phyloP scores from a whole-genome alignment of 2,329 filamentous ascomycete genomes.

The Trichoderma sp. region DNA sequence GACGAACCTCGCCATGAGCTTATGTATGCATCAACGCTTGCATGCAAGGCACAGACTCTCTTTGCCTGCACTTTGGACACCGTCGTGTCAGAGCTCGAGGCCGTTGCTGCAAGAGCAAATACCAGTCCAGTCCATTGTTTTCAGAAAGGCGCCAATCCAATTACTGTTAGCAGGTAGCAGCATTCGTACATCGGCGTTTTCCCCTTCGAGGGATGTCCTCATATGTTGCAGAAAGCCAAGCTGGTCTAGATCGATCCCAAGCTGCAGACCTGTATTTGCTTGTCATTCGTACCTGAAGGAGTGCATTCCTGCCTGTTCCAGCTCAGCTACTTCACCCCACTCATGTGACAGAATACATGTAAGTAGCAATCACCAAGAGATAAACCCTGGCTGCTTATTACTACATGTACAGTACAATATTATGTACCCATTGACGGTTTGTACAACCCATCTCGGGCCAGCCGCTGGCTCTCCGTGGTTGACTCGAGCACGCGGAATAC shows the following conservation, averaged over 20 bases:
- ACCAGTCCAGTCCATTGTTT: neutral
- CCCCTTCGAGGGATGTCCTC: neutral
- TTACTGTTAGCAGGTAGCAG: neutral
- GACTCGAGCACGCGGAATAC: conserved; percentile 1
- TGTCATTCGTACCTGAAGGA: neutral
- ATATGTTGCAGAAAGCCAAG: neutral
- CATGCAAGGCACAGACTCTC: conserved; percentile 24
- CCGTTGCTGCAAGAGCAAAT: neutral
- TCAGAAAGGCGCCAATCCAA: neutral
- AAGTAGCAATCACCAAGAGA: neutral
- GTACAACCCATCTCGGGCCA: neutral
- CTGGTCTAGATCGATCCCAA: neutral
- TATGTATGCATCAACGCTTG: conserved; percentile 1
- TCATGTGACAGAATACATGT: neutral
- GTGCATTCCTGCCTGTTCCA: neutral
- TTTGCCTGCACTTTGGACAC: neutral
- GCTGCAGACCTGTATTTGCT: neutral
- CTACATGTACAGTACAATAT: no score
- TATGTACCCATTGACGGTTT: no score
- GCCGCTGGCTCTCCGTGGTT: neutral
- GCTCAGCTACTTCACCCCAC: neutral
- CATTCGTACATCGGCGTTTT: neutral
- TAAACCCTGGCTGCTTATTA: neutral
- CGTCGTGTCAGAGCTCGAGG: neutral
- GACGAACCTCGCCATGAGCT: conserved; percentile 4